These are phyloP conservation scores for Xenosphaeropsis pyriputrescens DNA, from an alignment of 2,329 filamentous ascomycete species.

Conservation along the genomic window DNA sequence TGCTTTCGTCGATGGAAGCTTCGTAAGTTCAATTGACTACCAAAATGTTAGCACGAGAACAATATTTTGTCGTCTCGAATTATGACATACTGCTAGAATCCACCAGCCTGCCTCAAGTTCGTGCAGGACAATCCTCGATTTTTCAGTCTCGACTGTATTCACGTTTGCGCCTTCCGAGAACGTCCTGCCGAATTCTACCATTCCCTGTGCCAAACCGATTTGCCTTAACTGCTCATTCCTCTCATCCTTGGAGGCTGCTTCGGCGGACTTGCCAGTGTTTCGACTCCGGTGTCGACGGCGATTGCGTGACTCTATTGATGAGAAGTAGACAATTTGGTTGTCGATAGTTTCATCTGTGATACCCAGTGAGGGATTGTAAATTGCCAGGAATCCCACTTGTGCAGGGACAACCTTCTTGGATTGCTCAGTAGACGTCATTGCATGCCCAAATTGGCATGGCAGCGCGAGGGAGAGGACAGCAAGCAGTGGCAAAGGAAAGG, in stretches of 20 bases:
- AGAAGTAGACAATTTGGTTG: slow-evolving; percentile 86
- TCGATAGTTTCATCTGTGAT: slow-evolving; percentile 41
- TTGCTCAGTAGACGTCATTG: slow-evolving; percentile 8
- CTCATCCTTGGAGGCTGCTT: slow-evolving; percentile 36
- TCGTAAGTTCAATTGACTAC: slow-evolving; percentile 70
- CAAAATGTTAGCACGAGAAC: slow-evolving; percentile 5
- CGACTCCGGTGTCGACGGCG: slow-evolving; percentile 1
- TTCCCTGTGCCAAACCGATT: slow-evolving; percentile 91
- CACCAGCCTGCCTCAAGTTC: slow-evolving; percentile 91
- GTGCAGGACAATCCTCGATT: slow-evolving; percentile 67
- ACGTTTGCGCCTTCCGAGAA: slow-evolving; percentile 69
- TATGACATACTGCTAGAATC: slow-evolving; percentile 67
- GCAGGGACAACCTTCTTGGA: slow-evolving; percentile 38
- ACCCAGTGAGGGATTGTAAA: slow-evolving; percentile 83
- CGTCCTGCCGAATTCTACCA: slow-evolving; percentile 81
- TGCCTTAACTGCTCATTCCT: slow-evolving; percentile 80
- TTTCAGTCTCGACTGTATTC: slow-evolving; percentile 83
- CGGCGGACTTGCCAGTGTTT: slow-evolving; percentile 8
- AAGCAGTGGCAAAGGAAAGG: too few relatives aligned
- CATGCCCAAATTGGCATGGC: slow-evolving; percentile 5
- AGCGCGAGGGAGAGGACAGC: background rate
- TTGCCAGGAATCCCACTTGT: slow-evolving; percentile 77
- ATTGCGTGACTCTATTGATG: slow-evolving; percentile 13
- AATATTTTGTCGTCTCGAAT: background rate
- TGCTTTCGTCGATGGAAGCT: slow-evolving; percentile 37